phyloP scores from a whole-genome alignment of 2,329 filamentous ascomycete species.

The Phaeosphaeriaceae sp. region DNA sequence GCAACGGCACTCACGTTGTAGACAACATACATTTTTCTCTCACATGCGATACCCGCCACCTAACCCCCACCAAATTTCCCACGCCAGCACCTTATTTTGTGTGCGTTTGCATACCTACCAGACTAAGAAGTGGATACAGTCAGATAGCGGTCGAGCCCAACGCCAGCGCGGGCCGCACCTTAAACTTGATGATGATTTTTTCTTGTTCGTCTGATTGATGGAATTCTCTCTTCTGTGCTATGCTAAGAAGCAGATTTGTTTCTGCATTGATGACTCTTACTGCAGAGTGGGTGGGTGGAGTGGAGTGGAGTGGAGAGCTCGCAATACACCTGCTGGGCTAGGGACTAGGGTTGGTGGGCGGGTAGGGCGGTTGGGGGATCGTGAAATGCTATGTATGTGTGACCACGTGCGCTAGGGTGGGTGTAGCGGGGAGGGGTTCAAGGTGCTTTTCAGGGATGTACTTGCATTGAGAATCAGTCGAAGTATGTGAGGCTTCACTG shows the following conservation, averaged over 20 bases:
- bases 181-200: neutral
- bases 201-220: neutral
- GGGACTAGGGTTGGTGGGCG: neutral
- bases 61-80: neutral
- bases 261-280: neutral
- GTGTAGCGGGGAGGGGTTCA: too few species aligned
- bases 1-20: too few species aligned
- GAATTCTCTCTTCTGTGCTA: neutral
- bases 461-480: too few species aligned
- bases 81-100: neutral
- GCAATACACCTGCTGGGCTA: too few species aligned
- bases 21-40: neutral
- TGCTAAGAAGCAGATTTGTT: neutral
- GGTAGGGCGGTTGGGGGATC: too few species aligned
- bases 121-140: neutral
- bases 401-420: too few species aligned
- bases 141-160: constrained; percentile 16
- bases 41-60: neutral
- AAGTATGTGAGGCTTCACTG: too few species aligned
- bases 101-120: neutral
- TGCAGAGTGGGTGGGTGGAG: neutral
- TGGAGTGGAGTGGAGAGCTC: neutral
- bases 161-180: constrained; percentile 8
- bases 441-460: too few species aligned
- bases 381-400: too few species aligned